phyloP scores from a whole-genome alignment of 495 filamentous ascomycete species.

The Rhypophila decipiens region DNA sequence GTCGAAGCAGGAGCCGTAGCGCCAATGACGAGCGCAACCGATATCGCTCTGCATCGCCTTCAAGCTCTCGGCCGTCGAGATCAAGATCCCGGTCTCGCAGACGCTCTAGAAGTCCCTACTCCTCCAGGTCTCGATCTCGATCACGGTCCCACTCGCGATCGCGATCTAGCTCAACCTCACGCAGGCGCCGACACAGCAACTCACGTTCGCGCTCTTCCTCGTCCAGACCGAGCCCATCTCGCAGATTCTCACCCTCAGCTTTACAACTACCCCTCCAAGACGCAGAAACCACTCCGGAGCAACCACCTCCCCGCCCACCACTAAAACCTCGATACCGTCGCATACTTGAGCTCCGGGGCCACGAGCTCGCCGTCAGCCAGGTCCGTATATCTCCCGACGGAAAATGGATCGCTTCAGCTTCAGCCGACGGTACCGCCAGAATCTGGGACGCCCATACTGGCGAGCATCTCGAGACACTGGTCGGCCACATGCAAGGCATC shows the following conservation, averaged over 20 bases:
- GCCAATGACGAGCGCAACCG: conserved; percentile 17
- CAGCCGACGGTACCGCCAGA: conserved; percentile 82
- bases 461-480: conserved; percentile 74
- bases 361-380: conserved; percentile 70
- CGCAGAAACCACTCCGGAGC: neutral
- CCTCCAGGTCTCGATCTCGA: conserved; percentile 36
- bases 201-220: conserved; percentile 1
- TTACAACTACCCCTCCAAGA: conserved; percentile 1
- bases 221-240: neutral
- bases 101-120: conserved; percentile 15
- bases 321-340: conserved; percentile 31
- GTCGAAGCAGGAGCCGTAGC: conserved; percentile 20
- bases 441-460: conserved; percentile 83
- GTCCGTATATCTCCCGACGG: conserved; percentile 90
- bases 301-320: conserved; percentile 15
- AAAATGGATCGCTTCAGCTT: conserved; percentile 80
- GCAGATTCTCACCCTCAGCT: conserved; percentile 1
- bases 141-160: conserved; percentile 34
- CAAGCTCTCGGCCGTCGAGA: conserved; percentile 16
- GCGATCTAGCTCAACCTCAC: conserved; percentile 4
- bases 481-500: conserved; percentile 88
- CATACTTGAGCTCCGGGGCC: conserved; percentile 53
- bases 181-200: conserved; percentile 3
- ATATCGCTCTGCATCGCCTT: conserved; percentile 28
- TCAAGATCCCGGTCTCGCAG: conserved; percentile 25